Evolutionary conservation across 495 filamentous ascomycete species (phyloP).

Genomic region (Penicillium bovifimosum): DNA sequence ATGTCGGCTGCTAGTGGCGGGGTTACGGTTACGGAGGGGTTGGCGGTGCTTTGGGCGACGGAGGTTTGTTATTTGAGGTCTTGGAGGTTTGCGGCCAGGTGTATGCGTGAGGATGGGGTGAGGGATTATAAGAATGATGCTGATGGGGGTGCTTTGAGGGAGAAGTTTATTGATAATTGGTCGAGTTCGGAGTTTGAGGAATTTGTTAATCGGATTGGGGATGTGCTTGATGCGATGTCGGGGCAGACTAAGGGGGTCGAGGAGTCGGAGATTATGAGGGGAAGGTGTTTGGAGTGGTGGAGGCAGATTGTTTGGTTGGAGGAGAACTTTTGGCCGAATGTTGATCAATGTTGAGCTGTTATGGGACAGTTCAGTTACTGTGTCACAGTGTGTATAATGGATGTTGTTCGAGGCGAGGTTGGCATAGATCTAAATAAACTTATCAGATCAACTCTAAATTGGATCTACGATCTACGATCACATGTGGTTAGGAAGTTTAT

Average conservation of each 20-base stretch:
- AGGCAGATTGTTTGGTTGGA: conserved; percentile 51
- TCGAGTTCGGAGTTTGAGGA: conserved; percentile 51
- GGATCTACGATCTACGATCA: no score
- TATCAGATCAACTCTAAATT: not conserved
- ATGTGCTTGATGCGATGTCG: conserved; percentile 41
- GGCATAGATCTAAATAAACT: no score
- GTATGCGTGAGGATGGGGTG: conserved; percentile 18
- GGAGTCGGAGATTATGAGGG: conserved; percentile 27
- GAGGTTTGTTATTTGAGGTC: conserved; percentile 58
- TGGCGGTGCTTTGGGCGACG: conserved; percentile 69
- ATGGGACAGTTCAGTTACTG: not conserved
- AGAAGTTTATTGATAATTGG: conserved; percentile 64
- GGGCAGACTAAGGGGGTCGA: conserved; percentile 35
- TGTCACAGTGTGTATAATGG: no score
- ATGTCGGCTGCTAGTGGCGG: conserved; percentile 43
- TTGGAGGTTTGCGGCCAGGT: conserved; percentile 51
- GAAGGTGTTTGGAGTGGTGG: conserved; percentile 41
- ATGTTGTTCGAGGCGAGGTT: no score
- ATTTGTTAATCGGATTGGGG: conserved; percentile 47
- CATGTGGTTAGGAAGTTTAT: not conserved
- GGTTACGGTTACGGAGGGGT: conserved; percentile 53
- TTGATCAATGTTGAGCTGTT: not conserved
- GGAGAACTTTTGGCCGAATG: conserved; percentile 46
- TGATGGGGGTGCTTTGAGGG: conserved; percentile 57
- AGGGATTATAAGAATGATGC: conserved; percentile 30